Conservation (phyloP, 1,284 basidiomycete genomes). For the Naganishia albida region DNA sequence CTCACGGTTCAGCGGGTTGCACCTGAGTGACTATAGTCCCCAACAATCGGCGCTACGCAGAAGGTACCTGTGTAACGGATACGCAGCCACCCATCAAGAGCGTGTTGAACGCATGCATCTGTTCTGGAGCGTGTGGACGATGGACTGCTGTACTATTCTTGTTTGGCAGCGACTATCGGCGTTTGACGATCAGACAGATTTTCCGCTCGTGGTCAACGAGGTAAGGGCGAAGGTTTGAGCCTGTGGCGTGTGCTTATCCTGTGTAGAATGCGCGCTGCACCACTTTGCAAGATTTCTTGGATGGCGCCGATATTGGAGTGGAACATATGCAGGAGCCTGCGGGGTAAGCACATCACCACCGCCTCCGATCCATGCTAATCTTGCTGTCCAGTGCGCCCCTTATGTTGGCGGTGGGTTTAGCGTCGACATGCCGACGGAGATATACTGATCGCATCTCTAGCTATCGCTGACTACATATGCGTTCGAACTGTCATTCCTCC, state of each 20-base stretch:
- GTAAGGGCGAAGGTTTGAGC: neutral
- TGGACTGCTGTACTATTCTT: slow-evolving; percentile 19
- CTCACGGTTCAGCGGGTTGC: slow-evolving; percentile 17
- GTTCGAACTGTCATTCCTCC: slow-evolving; percentile 13
- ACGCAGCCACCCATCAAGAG: neutral
- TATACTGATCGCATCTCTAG: neutral
- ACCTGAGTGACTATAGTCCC: neutral
- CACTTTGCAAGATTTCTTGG: slow-evolving; percentile 16
- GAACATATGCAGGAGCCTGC: slow-evolving; percentile 12
- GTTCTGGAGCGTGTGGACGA: slow-evolving; percentile 22
- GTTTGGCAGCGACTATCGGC: slow-evolving; percentile 15
- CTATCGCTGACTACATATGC: slow-evolving; percentile 20
- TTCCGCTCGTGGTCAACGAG: slow-evolving; percentile 7
- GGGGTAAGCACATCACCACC: neutral
- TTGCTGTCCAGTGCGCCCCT: slow-evolving; percentile 7
- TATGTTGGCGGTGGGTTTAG: slow-evolving; percentile 3
- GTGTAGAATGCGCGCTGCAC: slow-evolving; percentile 7
- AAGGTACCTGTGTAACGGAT: slow-evolving; percentile 4
- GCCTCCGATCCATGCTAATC: neutral
- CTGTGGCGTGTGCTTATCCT: neutral
- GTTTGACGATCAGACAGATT: slow-evolving; percentile 11
- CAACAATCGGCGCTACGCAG: neutral
- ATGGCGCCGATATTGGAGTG: slow-evolving; percentile 1
- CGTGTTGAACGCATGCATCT: slow-evolving; percentile 17
- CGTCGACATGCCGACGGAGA: too few relatives aligned